Percentiles rank a stretch among this genome's conserved stretches.
Conservation (phyloP, 2,329 filamentous ascomycete species). For the Xylariaceae sp. region DNA sequence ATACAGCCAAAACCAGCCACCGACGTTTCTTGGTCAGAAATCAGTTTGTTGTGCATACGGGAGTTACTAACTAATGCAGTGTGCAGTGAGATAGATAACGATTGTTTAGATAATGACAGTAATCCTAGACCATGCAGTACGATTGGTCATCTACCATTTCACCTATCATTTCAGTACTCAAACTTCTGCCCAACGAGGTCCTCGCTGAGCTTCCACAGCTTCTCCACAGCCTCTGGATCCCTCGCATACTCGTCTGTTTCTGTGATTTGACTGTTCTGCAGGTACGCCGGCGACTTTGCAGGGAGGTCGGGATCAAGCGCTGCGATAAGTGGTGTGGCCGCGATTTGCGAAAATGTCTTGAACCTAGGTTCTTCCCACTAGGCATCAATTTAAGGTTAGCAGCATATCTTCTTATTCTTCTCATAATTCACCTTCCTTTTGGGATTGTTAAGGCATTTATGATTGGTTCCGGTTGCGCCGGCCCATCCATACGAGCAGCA, state of each 20-base stretch:
- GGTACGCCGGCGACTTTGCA: conserved; percentile 45
- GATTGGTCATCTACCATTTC: conserved; percentile 1
- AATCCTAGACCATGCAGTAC: neutral
- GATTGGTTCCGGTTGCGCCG: neutral
- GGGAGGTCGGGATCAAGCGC: conserved; percentile 47
- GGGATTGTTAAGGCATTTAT: conserved; percentile 8
- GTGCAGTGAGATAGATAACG: no score
- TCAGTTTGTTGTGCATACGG: no score
- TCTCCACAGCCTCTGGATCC: conserved; percentile 48
- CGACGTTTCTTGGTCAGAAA: no score
- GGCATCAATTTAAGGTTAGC: neutral
- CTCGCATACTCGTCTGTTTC: conserved; percentile 45
- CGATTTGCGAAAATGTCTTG: conserved; percentile 48
- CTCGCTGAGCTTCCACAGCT: conserved; percentile 55
- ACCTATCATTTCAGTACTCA: conserved; percentile 25
- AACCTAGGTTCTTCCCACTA: conserved; percentile 38
- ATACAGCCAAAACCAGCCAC: neutral
- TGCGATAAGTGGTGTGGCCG: conserved; percentile 50
- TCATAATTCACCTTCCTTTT: neutral
- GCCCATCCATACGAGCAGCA: neutral
- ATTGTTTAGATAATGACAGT: neutral
- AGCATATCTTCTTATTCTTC: neutral
- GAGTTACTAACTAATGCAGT: no score
- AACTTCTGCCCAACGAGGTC: conserved; percentile 47
- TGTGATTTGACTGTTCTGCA: conserved; percentile 35